Base-by-base conservation (phyloP, 2,329 filamentous ascomycete species). In the Phaeosphaeria sp. region DNA sequence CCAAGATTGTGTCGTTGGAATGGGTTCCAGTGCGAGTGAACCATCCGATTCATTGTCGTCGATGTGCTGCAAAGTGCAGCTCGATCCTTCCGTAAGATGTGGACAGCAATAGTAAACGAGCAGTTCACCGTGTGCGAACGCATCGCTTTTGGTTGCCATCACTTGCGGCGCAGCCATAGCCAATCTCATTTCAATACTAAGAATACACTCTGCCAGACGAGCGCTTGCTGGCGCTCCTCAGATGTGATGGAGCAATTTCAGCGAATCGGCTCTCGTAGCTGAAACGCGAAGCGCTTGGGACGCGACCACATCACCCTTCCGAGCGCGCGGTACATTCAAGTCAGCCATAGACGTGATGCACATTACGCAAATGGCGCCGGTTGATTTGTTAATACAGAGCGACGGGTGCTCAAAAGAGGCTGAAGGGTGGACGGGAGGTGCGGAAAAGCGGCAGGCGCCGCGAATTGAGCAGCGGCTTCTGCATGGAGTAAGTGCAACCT, bases 231-330 rank as follows among this genome's bases (percentile, higher is more conserved):
- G 58, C 56, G 56, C 41, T 46, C 6, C 17, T 50, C 46, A 49
- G 30, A 36, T 36, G 4, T 20, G 22, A 25, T 47, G 48, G 54
- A 49, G 54, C 33, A 27, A 30, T 66, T 46, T 56, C 36, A 62
- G 59, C 69, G 64, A 72, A 72, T 72, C 69, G 57, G 25, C 66
- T 65, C 46, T 33, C 50, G 41, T 27, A 55, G 22, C 52, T 68
- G 65, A 65, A 69, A 69, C 67, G 39, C 58, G 47, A 71, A 67
- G 69, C 67, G 66, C 69, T 60, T 52, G 52, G 46, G 46, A 39
- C 23, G 57, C 27, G 50, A 43, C 58, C 57, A 50, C 44, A 25
- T 50, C 41, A 46, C 42, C 39, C 44, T 49, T 15, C 47, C 43
- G 56, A 51, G 52, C 15, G 30, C 18, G 25, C 23, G 44, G 36